phyloP scores from a whole-genome alignment of 345 rosid species.

The Populus euphratica region DNA sequence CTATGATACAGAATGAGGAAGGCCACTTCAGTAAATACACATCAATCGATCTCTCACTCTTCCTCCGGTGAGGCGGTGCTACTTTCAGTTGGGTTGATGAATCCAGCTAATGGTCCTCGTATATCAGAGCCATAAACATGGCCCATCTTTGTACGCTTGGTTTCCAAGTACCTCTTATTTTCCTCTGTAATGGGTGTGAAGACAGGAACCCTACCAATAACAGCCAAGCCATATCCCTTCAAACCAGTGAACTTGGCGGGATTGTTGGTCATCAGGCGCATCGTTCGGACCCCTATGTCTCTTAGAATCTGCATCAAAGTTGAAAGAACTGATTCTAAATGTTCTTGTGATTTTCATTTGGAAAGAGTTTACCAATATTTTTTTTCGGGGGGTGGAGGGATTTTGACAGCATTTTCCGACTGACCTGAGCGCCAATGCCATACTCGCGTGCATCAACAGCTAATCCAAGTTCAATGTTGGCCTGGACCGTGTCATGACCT shows the following conservation, averaged over 20 bases:
- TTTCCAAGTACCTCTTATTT: slow-evolving; percentile 74
- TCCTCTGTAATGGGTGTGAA: slow-evolving; percentile 79
- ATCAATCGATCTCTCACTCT: neutral
- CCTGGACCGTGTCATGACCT: slow-evolving; percentile 91
- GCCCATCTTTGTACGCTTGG: slow-evolving; percentile 81
- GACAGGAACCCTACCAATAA: slow-evolving; percentile 72
- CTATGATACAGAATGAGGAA: too few species aligned
- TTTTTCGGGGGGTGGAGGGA: neutral
- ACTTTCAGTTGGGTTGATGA: slow-evolving; percentile 21
- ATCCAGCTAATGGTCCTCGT: slow-evolving; percentile 43
- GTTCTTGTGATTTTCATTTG: too few species aligned
- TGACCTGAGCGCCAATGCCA: slow-evolving; percentile 89
- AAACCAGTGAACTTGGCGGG: slow-evolving; percentile 84
- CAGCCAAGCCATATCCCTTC: slow-evolving; percentile 81
- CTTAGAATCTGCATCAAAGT: slow-evolving; percentile 52
- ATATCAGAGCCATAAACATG: slow-evolving; percentile 75
- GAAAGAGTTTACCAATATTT: too few species aligned
- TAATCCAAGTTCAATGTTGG: slow-evolving; percentile 79
- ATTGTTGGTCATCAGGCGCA: slow-evolving; percentile 89
- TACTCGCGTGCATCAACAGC: slow-evolving; percentile 80
- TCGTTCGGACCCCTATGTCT: slow-evolving; percentile 71
- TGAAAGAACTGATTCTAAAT: neutral
- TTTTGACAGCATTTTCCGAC: slow-evolving; percentile 7
- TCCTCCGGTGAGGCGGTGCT: slow-evolving; percentile 14
- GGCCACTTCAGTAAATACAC: neutral